Percentiles rank a stretch among this genome's conserved stretches.
phyloP scores from a whole-genome alignment of 1,284 basidiomycete species.

The Coriolopsis trogii region DNA sequence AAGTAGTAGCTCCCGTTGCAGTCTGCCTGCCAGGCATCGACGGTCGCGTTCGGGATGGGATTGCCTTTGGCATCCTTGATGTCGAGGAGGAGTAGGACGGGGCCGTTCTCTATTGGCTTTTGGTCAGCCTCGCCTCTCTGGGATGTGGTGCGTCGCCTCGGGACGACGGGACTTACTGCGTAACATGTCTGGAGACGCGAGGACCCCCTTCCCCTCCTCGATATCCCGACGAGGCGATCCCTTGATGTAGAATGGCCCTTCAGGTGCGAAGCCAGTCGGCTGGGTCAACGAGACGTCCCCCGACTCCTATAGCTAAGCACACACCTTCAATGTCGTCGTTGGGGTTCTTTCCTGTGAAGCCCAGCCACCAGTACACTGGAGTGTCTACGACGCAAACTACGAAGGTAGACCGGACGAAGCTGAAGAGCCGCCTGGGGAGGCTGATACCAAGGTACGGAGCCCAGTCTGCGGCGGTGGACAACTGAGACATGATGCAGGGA shows the following conservation, averaged over 20 bases:
- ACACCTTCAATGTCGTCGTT: constrained; percentile 6
- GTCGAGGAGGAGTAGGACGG: constrained; percentile 28
- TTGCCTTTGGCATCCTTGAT: constrained; percentile 29
- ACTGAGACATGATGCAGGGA: too few relatives aligned
- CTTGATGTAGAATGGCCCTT: constrained; percentile 33
- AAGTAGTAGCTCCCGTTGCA: constrained; percentile 28
- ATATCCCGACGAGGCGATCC: constrained; percentile 29
- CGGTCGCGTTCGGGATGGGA: constrained; percentile 24
- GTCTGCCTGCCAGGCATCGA: constrained; percentile 36
- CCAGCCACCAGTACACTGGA: constrained; percentile 1
- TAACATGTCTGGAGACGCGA: constrained; percentile 26
- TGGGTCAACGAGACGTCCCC: background rate
- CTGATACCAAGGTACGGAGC: background rate
- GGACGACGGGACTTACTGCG: constrained; percentile 21
- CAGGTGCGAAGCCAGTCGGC: background rate
- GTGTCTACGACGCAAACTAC: constrained; percentile 8
- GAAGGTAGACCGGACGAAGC: constrained; percentile 1
- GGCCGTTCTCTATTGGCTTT: constrained; percentile 20
- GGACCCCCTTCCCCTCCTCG: constrained; percentile 30
- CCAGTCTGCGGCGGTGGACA: background rate
- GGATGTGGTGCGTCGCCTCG: background rate
- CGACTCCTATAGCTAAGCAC: background rate
- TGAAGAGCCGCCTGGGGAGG: background rate
- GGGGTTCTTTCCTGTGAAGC: background rate
- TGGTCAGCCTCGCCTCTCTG: background rate